Conservation (phyloP, 106 monocot species). For the Dactylorhiza incarnata region DNA sequence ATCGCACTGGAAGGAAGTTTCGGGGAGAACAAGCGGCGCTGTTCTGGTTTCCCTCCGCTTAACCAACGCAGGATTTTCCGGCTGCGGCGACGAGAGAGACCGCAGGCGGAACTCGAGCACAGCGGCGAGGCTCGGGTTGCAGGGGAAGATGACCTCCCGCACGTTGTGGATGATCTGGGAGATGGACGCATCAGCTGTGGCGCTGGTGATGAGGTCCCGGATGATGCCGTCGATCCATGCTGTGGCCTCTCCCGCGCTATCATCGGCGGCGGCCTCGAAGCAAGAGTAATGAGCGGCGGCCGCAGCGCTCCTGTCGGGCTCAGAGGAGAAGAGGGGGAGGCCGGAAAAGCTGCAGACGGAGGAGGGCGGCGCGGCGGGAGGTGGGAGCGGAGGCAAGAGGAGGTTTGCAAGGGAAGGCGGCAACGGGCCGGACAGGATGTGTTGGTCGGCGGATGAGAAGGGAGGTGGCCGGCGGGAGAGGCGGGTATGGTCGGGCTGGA, state of each 20-base stretch:
- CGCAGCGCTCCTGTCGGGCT: slow-evolving; percentile 13
- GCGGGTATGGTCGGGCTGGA: slow-evolving; percentile 33
- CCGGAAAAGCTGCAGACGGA: slow-evolving; percentile 58
- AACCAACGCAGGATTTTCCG: not conserved
- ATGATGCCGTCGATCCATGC: slow-evolving; percentile 85
- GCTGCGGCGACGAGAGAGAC: slow-evolving; percentile 22
- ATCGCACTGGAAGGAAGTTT: not conserved
- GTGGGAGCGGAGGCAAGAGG: slow-evolving; percentile 13
- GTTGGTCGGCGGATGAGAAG: slow-evolving; percentile 1
- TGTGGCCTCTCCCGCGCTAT: slow-evolving; percentile 4
- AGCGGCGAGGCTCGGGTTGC: slow-evolving; percentile 76
- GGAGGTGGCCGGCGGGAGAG: slow-evolving; percentile 8
- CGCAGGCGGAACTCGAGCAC: slow-evolving; percentile 74
- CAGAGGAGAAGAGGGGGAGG: slow-evolving; percentile 56
- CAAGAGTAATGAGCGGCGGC: not conserved
- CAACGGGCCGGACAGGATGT: slow-evolving; percentile 7
- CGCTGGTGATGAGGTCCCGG: slow-evolving; percentile 59
- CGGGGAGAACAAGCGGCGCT: no score
- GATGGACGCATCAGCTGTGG: slow-evolving; percentile 47
- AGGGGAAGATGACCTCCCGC: slow-evolving; percentile 80
- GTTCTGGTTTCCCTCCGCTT: not conserved
- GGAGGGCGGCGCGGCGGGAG: slow-evolving; percentile 21
- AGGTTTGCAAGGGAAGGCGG: slow-evolving; percentile 2
- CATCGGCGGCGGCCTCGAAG: not conserved
- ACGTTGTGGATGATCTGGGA: slow-evolving; percentile 81